Conservation (phyloP, 345 rosid genomes). For the Erysimum cheiranthoides region DNA sequence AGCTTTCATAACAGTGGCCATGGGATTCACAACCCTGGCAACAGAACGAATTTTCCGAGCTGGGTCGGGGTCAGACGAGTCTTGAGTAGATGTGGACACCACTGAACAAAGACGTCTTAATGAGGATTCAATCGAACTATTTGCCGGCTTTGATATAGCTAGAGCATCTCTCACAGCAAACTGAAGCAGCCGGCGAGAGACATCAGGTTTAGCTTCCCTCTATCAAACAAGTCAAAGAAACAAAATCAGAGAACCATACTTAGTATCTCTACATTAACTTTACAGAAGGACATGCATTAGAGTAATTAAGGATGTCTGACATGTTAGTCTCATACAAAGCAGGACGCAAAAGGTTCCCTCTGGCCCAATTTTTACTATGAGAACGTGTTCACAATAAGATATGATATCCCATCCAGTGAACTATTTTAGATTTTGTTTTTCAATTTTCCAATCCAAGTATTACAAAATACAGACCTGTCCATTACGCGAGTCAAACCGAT, state of each 20-base stretch:
- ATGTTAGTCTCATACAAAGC: slow-evolving; percentile 14
- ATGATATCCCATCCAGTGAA: slow-evolving; percentile 32
- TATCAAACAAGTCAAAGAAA: slow-evolving; percentile 43
- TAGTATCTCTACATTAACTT: slow-evolving; percentile 8
- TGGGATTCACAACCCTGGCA: slow-evolving; percentile 73
- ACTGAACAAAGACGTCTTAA: slow-evolving; percentile 87
- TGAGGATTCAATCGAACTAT: slow-evolving; percentile 57
- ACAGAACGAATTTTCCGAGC: slow-evolving; percentile 68
- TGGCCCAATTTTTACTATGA: slow-evolving; percentile 7
- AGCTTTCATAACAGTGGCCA: slow-evolving; percentile 83
- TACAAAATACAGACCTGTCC: slow-evolving; percentile 59
- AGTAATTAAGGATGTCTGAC: slow-evolving; percentile 13
- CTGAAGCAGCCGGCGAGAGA: slow-evolving; percentile 88
- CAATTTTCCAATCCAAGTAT: background rate
- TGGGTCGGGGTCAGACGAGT: slow-evolving; percentile 49
- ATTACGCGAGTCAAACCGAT: slow-evolving; percentile 53
- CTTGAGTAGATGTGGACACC: slow-evolving; percentile 66
- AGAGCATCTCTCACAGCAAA: slow-evolving; percentile 98
- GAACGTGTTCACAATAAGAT: slow-evolving; percentile 21
- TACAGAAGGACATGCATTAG: slow-evolving; percentile 14
- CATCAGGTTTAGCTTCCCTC: slow-evolving; percentile 75
- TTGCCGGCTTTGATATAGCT: slow-evolving; percentile 63
- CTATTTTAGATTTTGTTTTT: background rate
- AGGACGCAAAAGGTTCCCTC: slow-evolving; percentile 13
- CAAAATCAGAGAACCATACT: slow-evolving; percentile 37